Base-by-base conservation (phyloP, 495 filamentous ascomycete species). In the Polyplosphaeria fusca region DNA sequence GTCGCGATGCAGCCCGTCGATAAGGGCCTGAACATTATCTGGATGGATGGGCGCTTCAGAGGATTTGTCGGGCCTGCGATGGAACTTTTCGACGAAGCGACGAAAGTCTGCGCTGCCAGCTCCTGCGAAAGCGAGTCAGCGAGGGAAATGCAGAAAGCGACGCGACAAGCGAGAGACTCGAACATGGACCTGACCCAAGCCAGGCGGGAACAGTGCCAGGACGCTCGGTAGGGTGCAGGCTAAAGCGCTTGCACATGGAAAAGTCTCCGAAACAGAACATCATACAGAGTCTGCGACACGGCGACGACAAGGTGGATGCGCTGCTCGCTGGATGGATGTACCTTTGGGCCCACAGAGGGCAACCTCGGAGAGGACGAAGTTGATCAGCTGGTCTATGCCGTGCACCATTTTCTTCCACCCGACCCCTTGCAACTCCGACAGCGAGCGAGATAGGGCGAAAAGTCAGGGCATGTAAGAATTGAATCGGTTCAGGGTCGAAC, bases 361-460 rank as follows among this genome's bases (percentile, higher is more conserved):
- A 67, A 92, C 85, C 74, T 87, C 85, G 18, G 79, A 77, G 41
- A 92, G 71, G 43, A 91, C 71, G 65, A 81, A 83, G 60, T 86
- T 79, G 43, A 91, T 82, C 69, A 93, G 71, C 53, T 81, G 81
- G 69, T 89, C 85, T 49, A 88, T 71, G 55, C 80, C 80, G 46
- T 70, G 75, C 49, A 75, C 80, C 88, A 91, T 91, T 12, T 41
- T 52, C 20, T 9, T 22, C 40, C 52, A 19, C 40, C 57, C 52
- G 41, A 32, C 60, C 54, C 40, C 53, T 52, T 45, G 25, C 56
- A 51, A 40, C 51, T 49, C 18, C 41, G n/a, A n/a, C n/a, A n/a
- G n/a, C n/a, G n/a, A n/a, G n/a, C n/a, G n/a, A n/a, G n/a, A n/a
- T n/a, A n/a, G n/a, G n/a, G n/a, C n/a, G 24, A 19, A 9, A 11